Percentiles rank a stretch among this genome's conserved stretches.
Evolutionary conservation across 225 moss, liverwort and hornwort genomes (phyloP).

Genomic region (Marchantia paleacea): DNA sequence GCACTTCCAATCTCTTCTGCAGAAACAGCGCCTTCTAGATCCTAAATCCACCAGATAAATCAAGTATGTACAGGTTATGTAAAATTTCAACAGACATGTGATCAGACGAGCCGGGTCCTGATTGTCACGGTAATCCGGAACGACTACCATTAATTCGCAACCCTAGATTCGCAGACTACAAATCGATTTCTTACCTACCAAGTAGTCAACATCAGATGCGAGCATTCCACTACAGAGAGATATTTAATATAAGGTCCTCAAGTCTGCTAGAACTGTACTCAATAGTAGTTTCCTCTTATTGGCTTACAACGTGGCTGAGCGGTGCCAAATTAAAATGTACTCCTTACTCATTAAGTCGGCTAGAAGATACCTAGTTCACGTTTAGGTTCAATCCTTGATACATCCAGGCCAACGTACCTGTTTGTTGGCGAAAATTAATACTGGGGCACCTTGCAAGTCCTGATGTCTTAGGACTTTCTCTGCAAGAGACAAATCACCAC

Average conservation of each 20-base stretch:
- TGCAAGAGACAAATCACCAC: slow-evolving; percentile 25
- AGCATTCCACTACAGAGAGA: not conserved
- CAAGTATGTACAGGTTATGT: not conserved
- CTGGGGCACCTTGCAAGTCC: slow-evolving; percentile 89
- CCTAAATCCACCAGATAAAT: slow-evolving; percentile 31
- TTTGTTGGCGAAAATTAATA: slow-evolving; percentile 89
- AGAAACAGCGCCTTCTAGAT: slow-evolving; percentile 68
- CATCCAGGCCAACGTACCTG: slow-evolving; percentile 39
- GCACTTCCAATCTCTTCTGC: slow-evolving; percentile 71
- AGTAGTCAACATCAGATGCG: not conserved
- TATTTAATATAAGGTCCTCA: no score
- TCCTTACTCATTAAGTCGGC: no score
- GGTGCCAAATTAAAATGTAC: no score
- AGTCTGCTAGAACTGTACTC: no score
- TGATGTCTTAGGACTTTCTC: slow-evolving; percentile 88
- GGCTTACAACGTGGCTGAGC: no score
- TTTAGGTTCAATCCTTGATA: no score
- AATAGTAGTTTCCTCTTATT: no score
- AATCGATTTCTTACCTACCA: no score
- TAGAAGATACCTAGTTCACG: no score
- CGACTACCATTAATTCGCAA: not conserved
- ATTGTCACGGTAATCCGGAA: not conserved
- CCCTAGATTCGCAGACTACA: no score
- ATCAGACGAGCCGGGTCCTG: not conserved
- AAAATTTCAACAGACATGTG: not conserved